Evolutionary conservation across 2,329 filamentous ascomycete species (phyloP).

Genomic region (Colletotrichum sp.): DNA sequence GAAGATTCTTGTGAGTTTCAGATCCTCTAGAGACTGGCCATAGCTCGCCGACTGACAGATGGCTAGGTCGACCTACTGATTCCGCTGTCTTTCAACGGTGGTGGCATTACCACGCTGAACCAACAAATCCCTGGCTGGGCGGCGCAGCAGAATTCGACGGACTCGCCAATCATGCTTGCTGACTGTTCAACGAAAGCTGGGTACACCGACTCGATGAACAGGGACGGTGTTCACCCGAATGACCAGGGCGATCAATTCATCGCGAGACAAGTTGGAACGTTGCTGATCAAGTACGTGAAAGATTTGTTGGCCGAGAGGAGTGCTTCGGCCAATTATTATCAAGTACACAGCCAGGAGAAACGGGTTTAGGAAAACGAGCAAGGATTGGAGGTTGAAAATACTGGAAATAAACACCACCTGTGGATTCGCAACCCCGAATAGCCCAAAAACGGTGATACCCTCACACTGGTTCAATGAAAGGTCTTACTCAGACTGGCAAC

Average conservation of each 20-base stretch:
- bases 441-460: neutral
- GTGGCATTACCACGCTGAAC: conserved; percentile 37
- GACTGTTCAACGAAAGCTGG: conserved; percentile 40
- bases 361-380: neutral
- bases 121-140: conserved; percentile 43
- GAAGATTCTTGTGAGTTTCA: conserved; percentile 41
- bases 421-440: neutral
- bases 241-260: conserved; percentile 38
- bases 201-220: conserved; percentile 33
- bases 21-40: neutral
- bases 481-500: neutral
- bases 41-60: neutral
- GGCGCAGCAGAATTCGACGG: conserved; percentile 33
- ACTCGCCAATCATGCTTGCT: conserved; percentile 43
- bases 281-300: conserved; percentile 37
- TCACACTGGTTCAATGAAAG: rapidly evolving
- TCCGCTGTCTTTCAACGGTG: conserved; percentile 35
- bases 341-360: neutral
- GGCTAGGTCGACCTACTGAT: conserved; percentile 43
- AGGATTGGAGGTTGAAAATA: neutral
- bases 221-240: conserved; percentile 47
- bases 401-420: neutral
- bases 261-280: conserved; percentile 32
- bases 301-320: conserved; percentile 2
- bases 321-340: neutral